phyloP scores from a whole-genome alignment of 257 asterid genomes.

The Prunella vulgaris region DNA sequence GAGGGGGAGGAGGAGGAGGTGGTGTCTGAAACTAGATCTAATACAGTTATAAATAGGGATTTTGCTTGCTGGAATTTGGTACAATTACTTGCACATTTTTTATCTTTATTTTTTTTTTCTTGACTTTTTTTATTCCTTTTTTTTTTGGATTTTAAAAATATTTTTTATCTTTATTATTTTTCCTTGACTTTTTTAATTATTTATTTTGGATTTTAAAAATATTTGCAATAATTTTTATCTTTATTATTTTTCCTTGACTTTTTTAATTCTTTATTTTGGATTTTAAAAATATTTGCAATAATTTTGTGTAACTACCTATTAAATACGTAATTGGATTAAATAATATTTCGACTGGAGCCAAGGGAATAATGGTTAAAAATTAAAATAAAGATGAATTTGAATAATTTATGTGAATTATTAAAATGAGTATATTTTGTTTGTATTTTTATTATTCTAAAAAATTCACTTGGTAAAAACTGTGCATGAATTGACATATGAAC shows the following conservation, averaged over 20 bases:
- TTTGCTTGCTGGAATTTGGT: conserved; percentile 10
- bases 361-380: not conserved
- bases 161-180: no score
- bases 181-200: no score
- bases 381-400: not conserved
- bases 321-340: not conserved
- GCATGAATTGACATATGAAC: not conserved
- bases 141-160: no score
- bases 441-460: no score
- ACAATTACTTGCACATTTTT: not conserved
- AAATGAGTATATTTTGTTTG: no score
- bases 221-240: not conserved
- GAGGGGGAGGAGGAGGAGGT: conserved; percentile 3
- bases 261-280: no score
- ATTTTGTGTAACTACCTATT: not conserved
- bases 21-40: conserved; percentile 27
- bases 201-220: no score
- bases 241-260: not conserved
- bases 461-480: not conserved
- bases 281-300: not conserved
- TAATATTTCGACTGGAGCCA: not conserved
- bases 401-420: not conserved
- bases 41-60: conserved; percentile 23
- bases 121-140: not conserved
- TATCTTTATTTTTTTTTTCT: not conserved